phyloP scores from a whole-genome alignment of 192 early-diverging fungal species.

The Coemansia sp. region DNA sequence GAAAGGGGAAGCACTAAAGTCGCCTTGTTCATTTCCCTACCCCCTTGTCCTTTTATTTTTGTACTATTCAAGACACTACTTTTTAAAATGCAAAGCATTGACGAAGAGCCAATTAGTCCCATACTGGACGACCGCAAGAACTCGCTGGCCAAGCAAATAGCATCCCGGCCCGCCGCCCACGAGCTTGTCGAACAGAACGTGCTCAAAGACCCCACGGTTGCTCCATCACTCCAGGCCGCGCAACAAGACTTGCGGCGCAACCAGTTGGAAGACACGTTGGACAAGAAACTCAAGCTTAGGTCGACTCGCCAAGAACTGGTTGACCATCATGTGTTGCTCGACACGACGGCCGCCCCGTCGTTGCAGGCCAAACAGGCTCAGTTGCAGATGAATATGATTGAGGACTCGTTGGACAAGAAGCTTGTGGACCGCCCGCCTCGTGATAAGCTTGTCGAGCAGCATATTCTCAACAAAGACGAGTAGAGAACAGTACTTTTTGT shows the following conservation, averaged over 20 bases:
- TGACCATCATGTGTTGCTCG: slow-evolving; percentile 59
- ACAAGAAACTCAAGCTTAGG: slow-evolving; percentile 57
- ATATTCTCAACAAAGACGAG: slow-evolving; percentile 51
- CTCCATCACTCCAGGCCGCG: slow-evolving; percentile 39
- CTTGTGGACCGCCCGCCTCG: slow-evolving; percentile 56
- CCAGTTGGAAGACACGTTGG: slow-evolving; percentile 54
- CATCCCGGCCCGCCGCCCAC: slow-evolving; percentile 54
- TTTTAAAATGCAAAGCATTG: not conserved
- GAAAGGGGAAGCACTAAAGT: too few relatives aligned
- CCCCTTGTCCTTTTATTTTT: not conserved
- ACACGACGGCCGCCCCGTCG: slow-evolving; percentile 28
- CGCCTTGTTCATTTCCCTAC: not conserved
- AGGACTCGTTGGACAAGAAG: slow-evolving; percentile 58
- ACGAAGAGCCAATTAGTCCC: slow-evolving; percentile 8
- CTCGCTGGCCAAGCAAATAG: slow-evolving; percentile 28
- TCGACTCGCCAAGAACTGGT: slow-evolving; percentile 58
- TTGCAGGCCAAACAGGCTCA: slow-evolving; percentile 38
- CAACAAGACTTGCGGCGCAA: slow-evolving; percentile 29
- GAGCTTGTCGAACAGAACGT: slow-evolving; percentile 61
- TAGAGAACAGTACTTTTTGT: not conserved
- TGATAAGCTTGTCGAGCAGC: slow-evolving; percentile 59
- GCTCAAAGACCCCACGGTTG: slow-evolving; percentile 51
- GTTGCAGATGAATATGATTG: slow-evolving; percentile 36
- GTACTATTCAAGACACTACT: not conserved
- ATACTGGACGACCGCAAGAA: slow-evolving; percentile 6